Percentiles rank a stretch among this genome's conserved stretches.
Evolutionary conservation across 345 rosid genomes (phyloP).

Genomic region (Viola odorata): DNA sequence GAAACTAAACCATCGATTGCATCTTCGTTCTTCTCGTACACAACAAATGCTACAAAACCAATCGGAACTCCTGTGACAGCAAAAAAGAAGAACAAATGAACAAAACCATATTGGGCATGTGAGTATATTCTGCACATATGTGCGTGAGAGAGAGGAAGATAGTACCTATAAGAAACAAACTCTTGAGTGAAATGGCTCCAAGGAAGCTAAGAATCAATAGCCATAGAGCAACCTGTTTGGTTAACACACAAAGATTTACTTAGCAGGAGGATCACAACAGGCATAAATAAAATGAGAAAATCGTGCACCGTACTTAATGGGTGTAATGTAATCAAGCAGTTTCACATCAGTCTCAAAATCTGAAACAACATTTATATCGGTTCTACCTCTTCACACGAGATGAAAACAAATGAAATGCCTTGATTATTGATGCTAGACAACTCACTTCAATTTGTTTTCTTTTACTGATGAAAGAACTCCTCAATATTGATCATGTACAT

Average conservation of each 20-base stretch:
- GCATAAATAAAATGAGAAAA: background rate
- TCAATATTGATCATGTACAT: no score
- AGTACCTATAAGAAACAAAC: slow-evolving; percentile 56
- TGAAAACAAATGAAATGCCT: no score
- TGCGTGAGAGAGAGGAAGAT: slow-evolving; percentile 28
- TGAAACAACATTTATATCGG: no score
- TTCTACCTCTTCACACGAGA: no score
- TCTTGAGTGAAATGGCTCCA: slow-evolving; percentile 58
- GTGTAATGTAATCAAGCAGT: no score
- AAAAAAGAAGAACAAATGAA: slow-evolving; percentile 1
- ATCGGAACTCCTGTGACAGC: slow-evolving; percentile 55
- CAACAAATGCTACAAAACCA: slow-evolving; percentile 42
- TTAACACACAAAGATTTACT: slow-evolving; percentile 13
- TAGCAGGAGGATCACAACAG: background rate
- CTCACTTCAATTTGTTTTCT: no score
- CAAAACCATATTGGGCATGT: no score
- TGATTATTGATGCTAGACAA: no score
- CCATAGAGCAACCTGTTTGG: slow-evolving; percentile 50
- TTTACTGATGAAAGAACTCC: no score
- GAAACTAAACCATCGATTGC: slow-evolving; percentile 49
- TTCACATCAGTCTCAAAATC: no score
- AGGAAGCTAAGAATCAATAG: slow-evolving; percentile 50
- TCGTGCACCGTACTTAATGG: no score
- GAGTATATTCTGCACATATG: no score
- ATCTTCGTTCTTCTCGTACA: slow-evolving; percentile 62